Evolutionary conservation across 805 yeast species (phyloP), one percentile per base, ranked within the genome.

Genomic region (Torulaspora gathmanii): DNA sequence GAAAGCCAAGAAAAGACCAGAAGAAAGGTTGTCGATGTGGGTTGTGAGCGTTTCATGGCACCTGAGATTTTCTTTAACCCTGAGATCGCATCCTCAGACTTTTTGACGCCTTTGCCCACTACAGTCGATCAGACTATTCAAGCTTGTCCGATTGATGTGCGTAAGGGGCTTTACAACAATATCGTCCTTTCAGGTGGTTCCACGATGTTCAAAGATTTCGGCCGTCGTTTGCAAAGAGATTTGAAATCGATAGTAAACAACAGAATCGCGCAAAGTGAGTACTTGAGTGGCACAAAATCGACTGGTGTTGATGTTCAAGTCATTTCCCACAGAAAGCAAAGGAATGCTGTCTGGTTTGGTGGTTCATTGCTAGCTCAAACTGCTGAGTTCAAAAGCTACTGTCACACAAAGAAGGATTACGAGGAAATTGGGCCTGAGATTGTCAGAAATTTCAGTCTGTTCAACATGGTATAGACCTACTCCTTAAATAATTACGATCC

Each of bases 261-360:
- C 52, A 82, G 99, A 70, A 88, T 93, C 50, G 80, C 82, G 43
- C 74, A 75, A 49, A 83, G 90, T 64, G 99, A 93, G 70, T 72
- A 73, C 57, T 71, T 82, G 49, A 80, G 89, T 58, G 82, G 82
- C 31, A 72, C 80, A 12, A 85, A 80, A 63, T 82, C 95, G 20
- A 84, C 95, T 25, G 99, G 99, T 65, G 95, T 93, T 41, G 95
- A 89, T 46, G 99, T 93, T 45, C 95, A 87, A 70, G 99, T 93
- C 50, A 90, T 93, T 54, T 81, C 95, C 23, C 99, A 93, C 72
- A 89, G 91, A 73, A 86, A 93, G 70, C 99, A 93, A 73, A 80
- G 96, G 67, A 88, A 93, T 62, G 99, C 99, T 3, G 99, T 93
- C 47, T 93, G 99, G 99, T 93, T 91, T 65, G 99, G 99, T 57